Evolutionary conservation across 306 rosid species (phyloP), one percentile per base, ranked within the genome.

Genomic region (Sicyos edulis): DNA sequence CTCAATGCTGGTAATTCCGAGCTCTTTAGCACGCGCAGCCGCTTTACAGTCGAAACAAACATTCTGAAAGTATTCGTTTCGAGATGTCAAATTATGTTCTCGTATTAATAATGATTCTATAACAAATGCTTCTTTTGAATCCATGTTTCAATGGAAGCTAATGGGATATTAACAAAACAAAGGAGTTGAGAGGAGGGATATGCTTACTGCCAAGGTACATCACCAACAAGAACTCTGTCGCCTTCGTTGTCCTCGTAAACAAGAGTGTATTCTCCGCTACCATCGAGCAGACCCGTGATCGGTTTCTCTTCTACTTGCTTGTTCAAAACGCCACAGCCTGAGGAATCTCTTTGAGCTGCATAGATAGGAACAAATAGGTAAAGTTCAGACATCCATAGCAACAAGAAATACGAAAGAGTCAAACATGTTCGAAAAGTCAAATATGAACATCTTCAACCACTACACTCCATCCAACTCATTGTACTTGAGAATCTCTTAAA

Each of bases 201-300:
- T 81, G 83, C 97, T 87, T 93, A 93, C 98, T 83, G 80, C 98
- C 98, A 92, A 3, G 98, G 96, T 71, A 92, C 96, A 86, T 92
- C 98, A 60, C 96, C 96, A 80, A 86, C 96, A 51, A 93, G 98
- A 91, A 93, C 88, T 78, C 80, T 75, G 84, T 90, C 95, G 74
- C 98, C 98, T 87, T 93, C 95, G 21, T 87, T 84, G 78, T 90
- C 98, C 75, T 93, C 95, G 70, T 90, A 93, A 72, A 88, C 90
- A 59, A 93, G 90, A 68, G 92, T 86, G 84, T 90, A 88, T 86
- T 93, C 98, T 14, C 98, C 96, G 76, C 95, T 93, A 79, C 96
- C 87, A 65, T 83, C 91, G 80, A 90, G 80, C 62, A 86, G 72
- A 51, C 89, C 87, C 15, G 77, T 79, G 11, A 85, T 86, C 13